A percentile compares a stretch with the other conserved stretches of the same genome.
Evolutionary conservation across 371 early-diverging fungal species (phyloP).

Genomic region (Rhizomucor pusillus): DNA sequence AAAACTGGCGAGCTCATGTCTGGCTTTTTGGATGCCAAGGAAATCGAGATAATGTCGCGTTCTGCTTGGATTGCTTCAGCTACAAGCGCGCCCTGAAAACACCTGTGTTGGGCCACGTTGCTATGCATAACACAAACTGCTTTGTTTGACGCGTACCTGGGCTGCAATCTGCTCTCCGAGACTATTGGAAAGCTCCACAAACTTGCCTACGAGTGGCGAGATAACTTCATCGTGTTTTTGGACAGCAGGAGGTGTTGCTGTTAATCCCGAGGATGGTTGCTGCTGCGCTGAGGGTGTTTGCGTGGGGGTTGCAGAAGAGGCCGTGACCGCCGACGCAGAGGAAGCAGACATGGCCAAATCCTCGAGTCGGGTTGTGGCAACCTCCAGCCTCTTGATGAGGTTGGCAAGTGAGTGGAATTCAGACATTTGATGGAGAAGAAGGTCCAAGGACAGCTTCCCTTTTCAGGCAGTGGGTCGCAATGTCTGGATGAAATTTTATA

Average conservation of each 20-base stretch:
- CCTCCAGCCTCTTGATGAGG: conserved; percentile 82
- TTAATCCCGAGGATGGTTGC: conserved; percentile 18
- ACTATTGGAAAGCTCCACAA: conserved; percentile 50
- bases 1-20: conserved; percentile 50
- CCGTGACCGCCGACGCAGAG: conserved; percentile 52
- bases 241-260: conserved; percentile 48
- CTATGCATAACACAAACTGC: background rate
- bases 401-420: conserved; percentile 66
- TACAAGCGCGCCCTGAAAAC: conserved; percentile 34
- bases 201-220: conserved; percentile 51
- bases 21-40: conserved; percentile 80
- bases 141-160: conserved; percentile 52
- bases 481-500: no score
- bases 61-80: conserved; percentile 66
- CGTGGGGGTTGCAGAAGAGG: conserved; percentile 25
- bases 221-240: conserved; percentile 72
- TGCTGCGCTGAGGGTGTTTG: conserved; percentile 26
- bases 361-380: conserved; percentile 83
- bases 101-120: background rate
- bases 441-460: no score
- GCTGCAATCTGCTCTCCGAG: conserved; percentile 72
- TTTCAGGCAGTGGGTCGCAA: no score
- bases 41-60: conserved; percentile 70
- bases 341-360: conserved; percentile 66
- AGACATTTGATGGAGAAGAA: conserved; percentile 39